These are phyloP conservation scores for Monascus ruber DNA, from an alignment of 2,329 filamentous ascomycete species.

Conservation along the genomic window DNA sequence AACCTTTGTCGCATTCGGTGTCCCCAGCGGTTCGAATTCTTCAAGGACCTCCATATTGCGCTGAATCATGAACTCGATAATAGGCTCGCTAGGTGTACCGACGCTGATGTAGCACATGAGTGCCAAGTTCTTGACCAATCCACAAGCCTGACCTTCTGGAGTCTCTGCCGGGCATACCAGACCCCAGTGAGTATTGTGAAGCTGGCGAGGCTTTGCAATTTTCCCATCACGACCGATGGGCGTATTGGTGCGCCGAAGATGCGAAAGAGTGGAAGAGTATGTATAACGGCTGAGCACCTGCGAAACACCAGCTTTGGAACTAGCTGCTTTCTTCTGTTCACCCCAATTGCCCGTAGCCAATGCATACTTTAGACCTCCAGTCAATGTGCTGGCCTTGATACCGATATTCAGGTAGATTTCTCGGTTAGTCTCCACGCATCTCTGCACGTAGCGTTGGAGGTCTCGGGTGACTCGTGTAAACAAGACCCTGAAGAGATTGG, in stretches of 20 bases:
- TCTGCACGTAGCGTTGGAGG: slow-evolving; percentile 79
- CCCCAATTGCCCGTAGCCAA: slow-evolving; percentile 98
- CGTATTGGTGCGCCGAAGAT: slow-evolving; percentile 94
- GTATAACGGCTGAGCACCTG: slow-evolving; percentile 98
- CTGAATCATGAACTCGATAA: slow-evolving; percentile 91
- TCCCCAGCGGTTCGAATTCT: slow-evolving; percentile 77
- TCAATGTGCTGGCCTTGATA: slow-evolving; percentile 82
- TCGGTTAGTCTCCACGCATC: slow-evolving; percentile 77
- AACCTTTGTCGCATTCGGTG: slow-evolving; percentile 89
- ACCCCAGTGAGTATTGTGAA: slow-evolving; percentile 98
- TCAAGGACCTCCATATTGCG: slow-evolving; percentile 93
- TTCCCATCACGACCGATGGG: slow-evolving; percentile 97
- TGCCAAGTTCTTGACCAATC: slow-evolving; percentile 93
- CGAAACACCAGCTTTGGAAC: slow-evolving; percentile 90
- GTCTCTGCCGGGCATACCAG: slow-evolving; percentile 95
- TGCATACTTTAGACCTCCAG: slow-evolving; percentile 91
- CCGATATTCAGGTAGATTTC: slow-evolving; percentile 87
- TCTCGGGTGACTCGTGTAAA: slow-evolving; percentile 87
- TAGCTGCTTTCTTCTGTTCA: slow-evolving; percentile 96
- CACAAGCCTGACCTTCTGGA: slow-evolving; percentile 95
- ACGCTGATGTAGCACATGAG: slow-evolving; percentile 98
- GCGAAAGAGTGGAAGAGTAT: slow-evolving; percentile 89
- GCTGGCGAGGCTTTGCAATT: slow-evolving; percentile 90
- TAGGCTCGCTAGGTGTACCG: slow-evolving; percentile 77
- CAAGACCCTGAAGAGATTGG: slow-evolving; percentile 89